Evolutionary conservation across 139 green algal species (phyloP).

Genomic region (Haematococcus sp.): DNA sequence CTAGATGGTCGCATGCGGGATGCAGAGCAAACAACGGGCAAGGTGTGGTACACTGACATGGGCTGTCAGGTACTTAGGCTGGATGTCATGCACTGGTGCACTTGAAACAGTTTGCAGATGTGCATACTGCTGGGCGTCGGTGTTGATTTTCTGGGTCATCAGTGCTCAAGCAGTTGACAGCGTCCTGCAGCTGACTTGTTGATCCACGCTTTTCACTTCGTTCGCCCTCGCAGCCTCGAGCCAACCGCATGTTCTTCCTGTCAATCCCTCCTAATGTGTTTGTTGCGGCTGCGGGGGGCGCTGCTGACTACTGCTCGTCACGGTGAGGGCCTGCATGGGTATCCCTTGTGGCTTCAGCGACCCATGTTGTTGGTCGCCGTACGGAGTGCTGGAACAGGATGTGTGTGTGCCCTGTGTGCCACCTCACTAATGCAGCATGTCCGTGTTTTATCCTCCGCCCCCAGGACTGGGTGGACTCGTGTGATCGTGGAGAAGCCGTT

Average conservation of each 20-base stretch:
- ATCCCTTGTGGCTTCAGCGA: too few species aligned
- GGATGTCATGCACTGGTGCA: too few species aligned
- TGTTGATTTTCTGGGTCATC: too few species aligned
- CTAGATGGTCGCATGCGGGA: conserved; percentile 68
- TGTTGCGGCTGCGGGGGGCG: conserved; percentile 67
- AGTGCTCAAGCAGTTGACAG: too few species aligned
- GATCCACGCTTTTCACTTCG: neutral
- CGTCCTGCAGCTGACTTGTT: neutral
- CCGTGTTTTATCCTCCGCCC: too few species aligned
- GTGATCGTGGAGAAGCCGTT: conserved; percentile 99
- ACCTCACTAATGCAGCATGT: too few species aligned
- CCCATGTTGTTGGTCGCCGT: too few species aligned
- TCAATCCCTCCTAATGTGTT: conserved; percentile 97
- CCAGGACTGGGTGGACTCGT: conserved; percentile 86
- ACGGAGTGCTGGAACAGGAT: neutral
- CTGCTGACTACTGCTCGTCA: conserved; percentile 69
- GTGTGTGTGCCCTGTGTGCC: neutral
- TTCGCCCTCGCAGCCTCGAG: conserved; percentile 23
- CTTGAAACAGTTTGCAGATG: too few species aligned
- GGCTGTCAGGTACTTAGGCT: too few species aligned
- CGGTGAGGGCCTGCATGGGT: conserved; percentile 44
- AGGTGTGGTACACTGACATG: conserved; percentile 3
- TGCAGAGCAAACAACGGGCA: conserved; percentile 55
- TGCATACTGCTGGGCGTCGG: too few species aligned
- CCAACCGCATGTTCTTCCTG: conserved; percentile 97